Evolutionary conservation across 768 basidiomycete species (phyloP), one percentile per base, ranked within the genome.

Genomic region (Psilocybe azurescens): DNA sequence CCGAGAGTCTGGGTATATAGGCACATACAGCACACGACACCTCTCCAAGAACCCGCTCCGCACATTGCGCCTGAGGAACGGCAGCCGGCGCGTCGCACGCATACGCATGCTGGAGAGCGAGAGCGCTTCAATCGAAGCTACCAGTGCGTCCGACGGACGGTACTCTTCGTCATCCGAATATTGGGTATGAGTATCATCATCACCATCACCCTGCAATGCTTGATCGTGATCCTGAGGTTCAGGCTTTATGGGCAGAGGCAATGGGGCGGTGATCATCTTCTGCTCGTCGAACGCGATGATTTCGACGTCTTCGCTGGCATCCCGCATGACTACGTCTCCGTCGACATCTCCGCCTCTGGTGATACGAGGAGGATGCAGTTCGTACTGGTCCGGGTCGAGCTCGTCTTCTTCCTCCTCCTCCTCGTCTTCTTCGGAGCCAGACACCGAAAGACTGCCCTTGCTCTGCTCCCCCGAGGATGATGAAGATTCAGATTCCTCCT

Each of bases 21-120:
- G 74, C 29, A 88, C 67, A 9, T 75, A 73, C 13, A 74, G 65
- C 39, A 56, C 62, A 30, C 57, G 63, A 67, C 87, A 89, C 20
- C 76, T 76, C 18, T 62, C 41, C n/a, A 58, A 62, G 67, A 90
- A 90, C 1, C 84, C 84, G 2, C 53, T 65, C 13, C 78, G 76
- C 16, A 90, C 66, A 64, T 84, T 85, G 10, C 85, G 83, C 29
- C 70, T 74, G 20, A 88, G 75, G 68, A 90, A 90, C 0, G 89
- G 89, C 5, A 89, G 77, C 54, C 74, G 75, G 14, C 62, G 65
- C 10, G 74, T 73, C 24, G 68, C 69, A 38, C 79, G 78, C 71
- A 84, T 75, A 18, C 76, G 77, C 47, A 77, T 61, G 3, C 70
- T 65, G 1, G 75, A 62, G 1, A 73, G 67, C 0, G 72, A 72